phyloP scores from a whole-genome alignment of 2,329 filamentous ascomycete genomes.

The Aspergillus sojae region DNA sequence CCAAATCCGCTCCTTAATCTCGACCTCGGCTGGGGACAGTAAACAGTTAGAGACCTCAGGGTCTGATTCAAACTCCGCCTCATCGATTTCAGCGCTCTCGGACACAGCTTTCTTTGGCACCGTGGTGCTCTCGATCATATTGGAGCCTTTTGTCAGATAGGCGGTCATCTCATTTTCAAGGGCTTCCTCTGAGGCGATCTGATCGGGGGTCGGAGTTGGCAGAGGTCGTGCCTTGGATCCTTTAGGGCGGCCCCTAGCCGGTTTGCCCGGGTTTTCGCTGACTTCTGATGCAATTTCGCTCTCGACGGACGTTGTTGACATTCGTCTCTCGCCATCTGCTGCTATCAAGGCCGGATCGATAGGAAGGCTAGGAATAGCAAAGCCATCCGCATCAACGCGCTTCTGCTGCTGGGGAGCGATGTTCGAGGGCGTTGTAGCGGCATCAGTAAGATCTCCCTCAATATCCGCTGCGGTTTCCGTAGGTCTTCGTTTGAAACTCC shows the following conservation, averaged over 20 bases:
- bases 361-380: conserved; percentile 61
- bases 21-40: conserved; percentile 71
- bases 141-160: conserved; percentile 55
- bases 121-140: conserved; percentile 34
- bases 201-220: conserved; percentile 61
- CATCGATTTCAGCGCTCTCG: conserved; percentile 61
- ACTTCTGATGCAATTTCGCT: conserved; percentile 27
- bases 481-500: conserved; percentile 33
- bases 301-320: conserved; percentile 24
- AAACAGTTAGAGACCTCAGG: conserved; percentile 82
- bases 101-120: conserved; percentile 54
- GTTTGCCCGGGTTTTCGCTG: conserved; percentile 21
- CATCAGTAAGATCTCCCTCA: conserved; percentile 49
- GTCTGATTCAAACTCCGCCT: conserved; percentile 86
- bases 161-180: conserved; percentile 72
- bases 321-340: conserved; percentile 22
- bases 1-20: conserved; percentile 90
- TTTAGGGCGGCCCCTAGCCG: conserved; percentile 33
- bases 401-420: conserved; percentile 29
- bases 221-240: conserved; percentile 35
- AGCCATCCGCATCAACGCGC: conserved; percentile 67
- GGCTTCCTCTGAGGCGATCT: conserved; percentile 59
- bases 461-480: conserved; percentile 44
- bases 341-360: conserved; percentile 47
- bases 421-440: conserved; percentile 8